Evolutionary conservation across 129 eudicot species (phyloP), one percentile per base, ranked within the genome.

Genomic region (Flaveria robusta): DNA sequence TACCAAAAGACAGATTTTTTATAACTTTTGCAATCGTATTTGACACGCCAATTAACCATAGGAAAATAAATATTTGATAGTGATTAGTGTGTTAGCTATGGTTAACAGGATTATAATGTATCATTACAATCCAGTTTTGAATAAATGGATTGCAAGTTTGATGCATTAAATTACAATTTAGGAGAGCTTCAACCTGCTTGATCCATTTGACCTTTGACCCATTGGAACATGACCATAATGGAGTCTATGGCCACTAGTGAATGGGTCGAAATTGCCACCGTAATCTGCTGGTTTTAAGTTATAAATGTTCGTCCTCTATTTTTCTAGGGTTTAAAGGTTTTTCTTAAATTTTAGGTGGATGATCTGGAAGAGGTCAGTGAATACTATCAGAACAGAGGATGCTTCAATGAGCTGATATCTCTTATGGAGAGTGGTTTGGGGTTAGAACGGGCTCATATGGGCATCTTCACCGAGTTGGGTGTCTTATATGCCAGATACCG

Each of bases 401-500:
- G 97, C 86, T 95, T 95, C 86, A 95, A 89, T 67, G 99, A 95
- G 81, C 79, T 95, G 26, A 95, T 95, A 3, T 86, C 96, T 27
- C 96, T 95, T n/a, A 95, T 95, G 99, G 99, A 95, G 83, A 95
- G 99, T 71, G 99, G 99, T 69, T 74, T 95, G 43, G 99, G 99
- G 31, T 81, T 95, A 83, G 99, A 95, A 75, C 96, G 99, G 77
- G 99, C 99, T 31, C 99, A 95, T 76, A 95, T 95, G 99, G 99
- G 99, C 29, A 95, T 95, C 81, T 95, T 95, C 63, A 95, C 99
- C 5, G 99, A 95, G 80, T 78, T 95, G 50, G 99, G 99, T 60
- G 99, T 95, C 47, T 90, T 95, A 23, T 95, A 95, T 77, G 99
- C 99, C 19, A 86, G 99, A 86, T 95, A 95, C 78, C 99, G 99